Evolutionary conservation across 2,329 filamentous ascomycete genomes (phyloP).

Genomic region (Reticulascus tulasneorum): DNA sequence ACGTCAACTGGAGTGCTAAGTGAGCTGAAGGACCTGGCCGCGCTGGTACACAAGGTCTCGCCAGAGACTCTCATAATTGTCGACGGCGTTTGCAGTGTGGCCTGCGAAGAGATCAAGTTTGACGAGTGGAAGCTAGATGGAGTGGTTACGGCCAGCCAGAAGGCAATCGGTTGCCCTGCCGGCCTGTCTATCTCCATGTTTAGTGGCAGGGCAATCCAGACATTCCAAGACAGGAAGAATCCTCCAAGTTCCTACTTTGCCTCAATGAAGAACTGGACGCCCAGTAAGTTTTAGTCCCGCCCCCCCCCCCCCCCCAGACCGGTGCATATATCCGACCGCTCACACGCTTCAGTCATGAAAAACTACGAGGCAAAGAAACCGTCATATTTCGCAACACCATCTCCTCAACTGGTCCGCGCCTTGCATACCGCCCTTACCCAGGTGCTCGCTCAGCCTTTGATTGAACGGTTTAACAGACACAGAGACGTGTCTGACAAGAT

Average conservation of each 20-base stretch:
- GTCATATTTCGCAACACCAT: slow-evolving; percentile 95
- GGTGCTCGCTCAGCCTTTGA: slow-evolving; percentile 75
- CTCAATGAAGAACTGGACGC: slow-evolving; percentile 95
- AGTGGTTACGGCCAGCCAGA: slow-evolving; percentile 91
- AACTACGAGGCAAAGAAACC: slow-evolving; percentile 98
- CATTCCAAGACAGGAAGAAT: slow-evolving; percentile 74
- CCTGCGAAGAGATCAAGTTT: slow-evolving; percentile 92
- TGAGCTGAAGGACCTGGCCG: slow-evolving; percentile 79
- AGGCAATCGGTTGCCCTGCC: slow-evolving; percentile 93
- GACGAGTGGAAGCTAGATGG: slow-evolving; percentile 92
- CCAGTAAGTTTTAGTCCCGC: slow-evolving; percentile 53
- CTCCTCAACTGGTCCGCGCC: slow-evolving; percentile 88
- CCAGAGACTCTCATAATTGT: slow-evolving; percentile 89
- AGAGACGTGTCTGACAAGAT: slow-evolving; percentile 75
- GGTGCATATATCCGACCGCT: background rate
- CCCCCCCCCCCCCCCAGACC: background rate
- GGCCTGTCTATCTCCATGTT: slow-evolving; percentile 93
- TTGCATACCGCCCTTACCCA: slow-evolving; percentile 85
- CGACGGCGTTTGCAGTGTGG: slow-evolving; percentile 96
- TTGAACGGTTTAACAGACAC: slow-evolving; percentile 81
- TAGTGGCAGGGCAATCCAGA: slow-evolving; percentile 80
- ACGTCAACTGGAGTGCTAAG: slow-evolving; percentile 95
- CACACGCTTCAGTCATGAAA: slow-evolving; percentile 69
- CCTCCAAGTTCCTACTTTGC: slow-evolving; percentile 88
- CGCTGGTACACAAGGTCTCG: slow-evolving; percentile 79